Evolutionary conservation across 495 filamentous ascomycete species (phyloP).

Genomic region (Wilcoxina mikolae): DNA sequence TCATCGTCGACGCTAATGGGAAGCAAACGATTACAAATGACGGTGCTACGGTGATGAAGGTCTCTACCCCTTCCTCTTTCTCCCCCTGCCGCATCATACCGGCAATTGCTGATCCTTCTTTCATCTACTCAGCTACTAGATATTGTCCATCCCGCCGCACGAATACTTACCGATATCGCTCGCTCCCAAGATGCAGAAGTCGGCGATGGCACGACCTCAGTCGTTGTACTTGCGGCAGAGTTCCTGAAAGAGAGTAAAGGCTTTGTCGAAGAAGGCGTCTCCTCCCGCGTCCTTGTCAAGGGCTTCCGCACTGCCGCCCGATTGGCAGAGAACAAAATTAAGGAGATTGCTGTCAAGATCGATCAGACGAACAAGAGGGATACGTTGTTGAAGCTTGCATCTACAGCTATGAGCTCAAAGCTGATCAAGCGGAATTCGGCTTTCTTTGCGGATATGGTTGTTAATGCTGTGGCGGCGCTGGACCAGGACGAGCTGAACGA

Average conservation of each 20-base stretch:
- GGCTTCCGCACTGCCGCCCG: slow-evolving; percentile 72
- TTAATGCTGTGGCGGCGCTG: slow-evolving; percentile 89
- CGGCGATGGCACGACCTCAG: slow-evolving; percentile 92
- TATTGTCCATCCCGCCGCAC: slow-evolving; percentile 93
- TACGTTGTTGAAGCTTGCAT: slow-evolving; percentile 76
- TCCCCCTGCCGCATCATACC: background rate
- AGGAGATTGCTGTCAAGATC: slow-evolving; percentile 87
- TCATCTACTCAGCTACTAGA: slow-evolving; percentile 59
- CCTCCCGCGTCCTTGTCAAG: slow-evolving; percentile 94
- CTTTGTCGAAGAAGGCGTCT: slow-evolving; percentile 89
- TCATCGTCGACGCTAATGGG: slow-evolving; percentile 91
- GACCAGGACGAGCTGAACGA: slow-evolving; percentile 97
- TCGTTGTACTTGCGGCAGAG: slow-evolving; percentile 89
- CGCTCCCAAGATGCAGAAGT: slow-evolving; percentile 98
- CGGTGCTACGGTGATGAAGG: slow-evolving; percentile 98
- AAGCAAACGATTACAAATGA: slow-evolving; percentile 97
- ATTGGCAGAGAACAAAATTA: slow-evolving; percentile 97
- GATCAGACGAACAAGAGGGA: slow-evolving; percentile 74
- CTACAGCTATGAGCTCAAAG: slow-evolving; percentile 98
- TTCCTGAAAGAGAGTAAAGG: slow-evolving; percentile 92
- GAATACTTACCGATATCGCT: slow-evolving; percentile 95
- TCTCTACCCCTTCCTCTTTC: slow-evolving; percentile 28
- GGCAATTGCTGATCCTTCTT: background rate
- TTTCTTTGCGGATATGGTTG: slow-evolving; percentile 99
- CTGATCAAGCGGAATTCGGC: slow-evolving; percentile 92